Evolutionary conservation across 495 filamentous ascomycete genomes (phyloP), one percentile per base, ranked within the genome.

Genomic region (Penicillium bovifimosum): DNA sequence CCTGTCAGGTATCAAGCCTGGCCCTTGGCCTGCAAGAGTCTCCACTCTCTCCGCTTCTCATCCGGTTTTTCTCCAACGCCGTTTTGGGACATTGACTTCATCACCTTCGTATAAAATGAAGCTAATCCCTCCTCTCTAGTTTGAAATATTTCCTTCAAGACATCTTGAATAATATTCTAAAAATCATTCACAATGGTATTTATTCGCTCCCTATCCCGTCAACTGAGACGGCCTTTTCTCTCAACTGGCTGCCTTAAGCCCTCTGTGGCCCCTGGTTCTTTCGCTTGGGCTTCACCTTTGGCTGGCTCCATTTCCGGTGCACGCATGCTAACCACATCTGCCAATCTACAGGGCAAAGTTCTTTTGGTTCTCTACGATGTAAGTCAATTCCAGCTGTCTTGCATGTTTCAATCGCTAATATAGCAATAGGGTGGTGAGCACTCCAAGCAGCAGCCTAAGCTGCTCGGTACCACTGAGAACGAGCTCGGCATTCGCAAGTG

Each of bases 381-480:
- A 75, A 77, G 85, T 76, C 43, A 33, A 51, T 33, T 7, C 8
- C 32, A 20, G 36, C 7, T 46, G 14, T n/a, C 14, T 11, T 17
- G 31, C 7, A 35, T 33, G 10, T 31, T 39, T 57, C 13, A 56
- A 51, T 46, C 14, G 39, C 55, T 66, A 9, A 61, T 46, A 32
- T 1, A 13, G 8, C 20, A 13, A 53, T 52, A 88, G 85, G 85
- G 86, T 68, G 69, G 76, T 59, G 74, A 80, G 66, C 85, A 88
- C 73, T 83, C 86, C 64, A 69, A 76, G 55, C 72, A 96, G 66
- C 87, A 92, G 61, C 91, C 91, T 46, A 79, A 79, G 56, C 81
- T 98, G 49, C 85, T 98, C 51, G 93, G 93, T 62, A 95, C 92
- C 38, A 96, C 88, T 47, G 91, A 98, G 79, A 97, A 97, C 72